A percentile compares a stretch with the other conserved stretches of the same genome.
These are phyloP conservation scores for Plasmodium vinckei DNA, from an alignment of 169 alveolate species.

Conservation along the genomic window DNA sequence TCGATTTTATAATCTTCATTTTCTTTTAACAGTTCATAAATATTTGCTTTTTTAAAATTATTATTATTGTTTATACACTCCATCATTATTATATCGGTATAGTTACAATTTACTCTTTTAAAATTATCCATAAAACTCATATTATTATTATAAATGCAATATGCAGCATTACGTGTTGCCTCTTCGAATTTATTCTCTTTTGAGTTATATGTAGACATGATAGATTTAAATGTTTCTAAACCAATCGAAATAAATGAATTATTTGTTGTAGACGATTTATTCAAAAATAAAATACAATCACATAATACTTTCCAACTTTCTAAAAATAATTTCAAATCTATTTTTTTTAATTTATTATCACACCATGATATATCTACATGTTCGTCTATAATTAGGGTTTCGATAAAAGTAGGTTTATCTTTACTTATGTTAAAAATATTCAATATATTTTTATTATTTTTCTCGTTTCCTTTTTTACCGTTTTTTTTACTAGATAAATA, in stretches of 20 bases:
- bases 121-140: conserved; percentile 50
- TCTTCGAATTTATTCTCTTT: conserved; percentile 51
- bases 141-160: conserved; percentile 71
- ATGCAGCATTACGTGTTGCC: conserved; percentile 57
- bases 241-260: conserved; percentile 71
- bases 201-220: conserved; percentile 55
- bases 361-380: conserved; percentile 62
- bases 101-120: conserved; percentile 29
- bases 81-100: conserved; percentile 36
- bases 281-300: conserved; percentile 50
- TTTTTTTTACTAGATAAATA: not conserved
- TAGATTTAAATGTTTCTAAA: conserved; percentile 43
- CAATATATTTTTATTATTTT: not conserved
- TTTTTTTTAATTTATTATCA: conserved; percentile 48
- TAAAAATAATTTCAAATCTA: conserved; percentile 44
- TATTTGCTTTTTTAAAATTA: conserved; percentile 26
- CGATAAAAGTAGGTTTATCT: conserved; percentile 11
- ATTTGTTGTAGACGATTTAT: conserved; percentile 68
- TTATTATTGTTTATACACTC: conserved; percentile 17
- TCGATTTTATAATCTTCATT: conserved; percentile 46
- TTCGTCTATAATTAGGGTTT: conserved; percentile 50
- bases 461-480: not conserved
- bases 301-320: conserved; percentile 71
- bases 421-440: not conserved
- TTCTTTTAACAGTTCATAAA: conserved; percentile 49